Conservation (phyloP, 2,329 filamentous ascomycete species). For the Aspergillus pseudotamarii region DNA sequence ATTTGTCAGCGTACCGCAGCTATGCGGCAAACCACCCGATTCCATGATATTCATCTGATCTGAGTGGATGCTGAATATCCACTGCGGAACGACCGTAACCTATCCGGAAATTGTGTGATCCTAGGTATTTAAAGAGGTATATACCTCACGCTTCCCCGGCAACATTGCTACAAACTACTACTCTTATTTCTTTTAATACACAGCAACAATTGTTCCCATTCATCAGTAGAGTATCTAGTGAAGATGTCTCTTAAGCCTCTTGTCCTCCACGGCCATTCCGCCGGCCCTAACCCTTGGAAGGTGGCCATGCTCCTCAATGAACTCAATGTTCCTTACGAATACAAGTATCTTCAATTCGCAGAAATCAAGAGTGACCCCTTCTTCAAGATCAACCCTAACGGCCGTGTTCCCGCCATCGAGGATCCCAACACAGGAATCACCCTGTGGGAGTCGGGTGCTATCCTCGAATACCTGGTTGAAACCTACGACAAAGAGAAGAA, state of each 20-base stretch:
- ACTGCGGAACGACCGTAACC: not conserved
- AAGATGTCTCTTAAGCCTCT: conserved; percentile 24
- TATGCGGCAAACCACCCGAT: not conserved
- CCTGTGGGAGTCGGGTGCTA: conserved; percentile 50
- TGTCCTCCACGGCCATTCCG: conserved; percentile 22
- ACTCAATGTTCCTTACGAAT: conserved; percentile 35
- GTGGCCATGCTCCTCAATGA: conserved; percentile 35
- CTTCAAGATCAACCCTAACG: conserved; percentile 35
- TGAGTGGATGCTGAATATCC: not conserved
- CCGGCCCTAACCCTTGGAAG: conserved; percentile 35
- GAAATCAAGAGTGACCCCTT: conserved; percentile 36
- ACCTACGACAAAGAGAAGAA: conserved; percentile 46
- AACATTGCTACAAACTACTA: not conserved
- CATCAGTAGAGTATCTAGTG: not conserved
- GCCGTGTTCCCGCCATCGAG: conserved; percentile 38
- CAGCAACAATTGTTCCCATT: not conserved
- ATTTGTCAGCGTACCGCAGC: not conserved
- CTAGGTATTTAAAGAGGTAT: not conserved
- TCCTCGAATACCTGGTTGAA: conserved; percentile 49
- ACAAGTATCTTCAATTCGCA: conserved; percentile 16
- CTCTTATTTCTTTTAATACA: not conserved
- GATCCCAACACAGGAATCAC: conserved; percentile 43
- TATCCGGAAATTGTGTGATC: not conserved
- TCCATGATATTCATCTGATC: not conserved
- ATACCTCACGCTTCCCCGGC: not conserved